These are phyloP conservation scores for Calonectria pseudoturangicola DNA, from an alignment of 2,329 filamentous ascomycete genomes.

Conservation along the genomic window DNA sequence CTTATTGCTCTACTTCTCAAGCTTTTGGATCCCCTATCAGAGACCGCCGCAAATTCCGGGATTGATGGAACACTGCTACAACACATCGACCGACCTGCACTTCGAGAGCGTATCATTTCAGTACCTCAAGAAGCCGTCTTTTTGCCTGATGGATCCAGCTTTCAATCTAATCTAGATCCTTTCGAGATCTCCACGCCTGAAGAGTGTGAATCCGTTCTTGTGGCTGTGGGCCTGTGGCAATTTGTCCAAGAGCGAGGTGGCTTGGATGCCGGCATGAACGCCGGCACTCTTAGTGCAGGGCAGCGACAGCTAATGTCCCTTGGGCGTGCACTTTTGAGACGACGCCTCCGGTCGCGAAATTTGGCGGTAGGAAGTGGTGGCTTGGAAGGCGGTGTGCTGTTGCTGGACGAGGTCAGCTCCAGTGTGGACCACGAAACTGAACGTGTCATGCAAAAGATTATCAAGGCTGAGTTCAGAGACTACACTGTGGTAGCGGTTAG, in stretches of 20 bases:
- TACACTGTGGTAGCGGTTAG: constrained; percentile 72
- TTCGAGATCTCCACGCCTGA: constrained; percentile 51
- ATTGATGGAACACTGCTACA: constrained; percentile 64
- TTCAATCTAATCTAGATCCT: constrained; percentile 63
- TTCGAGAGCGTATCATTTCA: constrained; percentile 68
- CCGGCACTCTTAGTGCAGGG: constrained; percentile 70
- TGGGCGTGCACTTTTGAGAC: constrained; percentile 72
- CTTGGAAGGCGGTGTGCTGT: constrained; percentile 51
- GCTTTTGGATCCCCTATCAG: constrained; percentile 61
- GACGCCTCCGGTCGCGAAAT: constrained; percentile 32
- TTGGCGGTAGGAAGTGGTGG: not conserved
- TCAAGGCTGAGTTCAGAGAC: constrained; percentile 59
- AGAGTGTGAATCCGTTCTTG: constrained; percentile 57
- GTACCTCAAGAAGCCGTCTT: constrained; percentile 72
- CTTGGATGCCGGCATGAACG: constrained; percentile 59
- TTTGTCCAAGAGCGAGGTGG: constrained; percentile 56
- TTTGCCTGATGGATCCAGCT: constrained; percentile 58
- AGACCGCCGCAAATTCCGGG: constrained; percentile 47
- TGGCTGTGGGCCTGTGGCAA: constrained; percentile 55
- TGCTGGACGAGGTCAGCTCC: constrained; percentile 65
- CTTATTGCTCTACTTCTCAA: constrained; percentile 62
- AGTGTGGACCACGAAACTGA: constrained; percentile 65
- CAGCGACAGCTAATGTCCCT: constrained; percentile 79
- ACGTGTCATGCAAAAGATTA: constrained; percentile 61
- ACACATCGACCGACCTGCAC: constrained; percentile 60